Evolutionary conservation across 768 basidiomycete genomes (phyloP).

Genomic region (Rhodotorula graminis): DNA sequence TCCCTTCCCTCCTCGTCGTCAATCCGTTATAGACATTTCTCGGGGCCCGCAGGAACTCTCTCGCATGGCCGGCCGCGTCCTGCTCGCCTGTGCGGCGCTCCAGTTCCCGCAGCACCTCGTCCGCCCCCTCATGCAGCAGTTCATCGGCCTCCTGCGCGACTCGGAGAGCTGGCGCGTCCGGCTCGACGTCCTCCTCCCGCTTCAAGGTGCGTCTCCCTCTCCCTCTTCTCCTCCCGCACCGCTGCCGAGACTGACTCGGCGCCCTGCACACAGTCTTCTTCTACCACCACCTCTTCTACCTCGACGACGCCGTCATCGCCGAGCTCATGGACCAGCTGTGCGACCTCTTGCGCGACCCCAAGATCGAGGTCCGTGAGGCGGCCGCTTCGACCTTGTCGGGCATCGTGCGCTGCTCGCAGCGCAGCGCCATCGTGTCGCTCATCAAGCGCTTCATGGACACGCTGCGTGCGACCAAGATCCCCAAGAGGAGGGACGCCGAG

Average conservation of each 20-base stretch:
- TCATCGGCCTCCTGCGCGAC: conserved; percentile 69
- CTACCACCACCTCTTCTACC: conserved; percentile 78
- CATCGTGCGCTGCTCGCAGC: conserved; percentile 50
- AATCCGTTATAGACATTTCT: too few species aligned
- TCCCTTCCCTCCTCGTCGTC: not conserved
- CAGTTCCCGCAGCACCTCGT: conserved; percentile 68
- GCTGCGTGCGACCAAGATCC: conserved; percentile 64
- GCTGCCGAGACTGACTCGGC: not conserved
- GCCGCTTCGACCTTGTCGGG: conserved; percentile 47
- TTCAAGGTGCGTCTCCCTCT: conserved; percentile 46
- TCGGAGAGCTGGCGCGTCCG: conserved; percentile 83
- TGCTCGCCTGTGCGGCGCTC: conserved; percentile 80
- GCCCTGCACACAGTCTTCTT: conserved; percentile 39
- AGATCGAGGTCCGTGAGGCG: conserved; percentile 42
- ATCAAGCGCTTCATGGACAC: conserved; percentile 76
- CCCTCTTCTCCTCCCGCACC: not conserved
- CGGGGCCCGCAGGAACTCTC: conserved; percentile 55
- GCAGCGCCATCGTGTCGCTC: conserved; percentile 47
- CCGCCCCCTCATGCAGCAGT: conserved; percentile 62
- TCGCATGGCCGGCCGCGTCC: conserved; percentile 60
- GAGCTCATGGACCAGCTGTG: conserved; percentile 80
- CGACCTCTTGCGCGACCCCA: conserved; percentile 61
- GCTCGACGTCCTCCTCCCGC: conserved; percentile 74
- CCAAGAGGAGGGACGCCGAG: conserved; percentile 51
- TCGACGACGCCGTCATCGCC: conserved; percentile 67